These are phyloP conservation scores for Thelephora aurantiotincta DNA, from an alignment of 768 basidiomycete species.

Conservation along the genomic window DNA sequence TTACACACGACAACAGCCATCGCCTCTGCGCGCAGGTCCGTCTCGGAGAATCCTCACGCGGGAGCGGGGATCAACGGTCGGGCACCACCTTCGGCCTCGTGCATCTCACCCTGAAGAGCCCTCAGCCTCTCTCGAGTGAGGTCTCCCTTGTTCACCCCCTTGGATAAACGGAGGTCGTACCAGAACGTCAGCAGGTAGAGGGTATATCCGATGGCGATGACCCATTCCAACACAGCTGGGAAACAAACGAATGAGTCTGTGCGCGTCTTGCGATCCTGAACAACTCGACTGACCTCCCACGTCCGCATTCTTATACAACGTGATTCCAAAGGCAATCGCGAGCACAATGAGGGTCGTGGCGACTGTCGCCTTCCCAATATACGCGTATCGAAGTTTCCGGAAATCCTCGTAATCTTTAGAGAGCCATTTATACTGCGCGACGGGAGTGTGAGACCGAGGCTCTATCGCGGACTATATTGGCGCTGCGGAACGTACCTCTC, in stretches of 20 bases:
- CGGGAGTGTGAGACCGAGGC: background rate
- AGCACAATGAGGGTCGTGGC: constrained; percentile 41
- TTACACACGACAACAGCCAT: too few species aligned
- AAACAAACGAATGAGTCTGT: background rate
- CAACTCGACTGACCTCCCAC: constrained; percentile 30
- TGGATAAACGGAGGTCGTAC: constrained; percentile 53
- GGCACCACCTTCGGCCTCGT: too few species aligned
- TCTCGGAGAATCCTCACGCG: too few species aligned
- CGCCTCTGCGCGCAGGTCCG: too few species aligned
- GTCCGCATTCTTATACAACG: constrained; percentile 28
- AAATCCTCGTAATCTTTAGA: constrained; percentile 36
- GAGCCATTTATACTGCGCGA: constrained; percentile 46
- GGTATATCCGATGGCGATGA: constrained; percentile 56
- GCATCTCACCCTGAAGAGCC: background rate
- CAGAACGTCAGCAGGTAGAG: constrained; percentile 62
- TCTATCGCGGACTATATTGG: background rate
- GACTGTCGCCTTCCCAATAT: constrained; percentile 47
- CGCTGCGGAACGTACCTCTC: constrained; percentile 32
- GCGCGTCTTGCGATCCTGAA: background rate
- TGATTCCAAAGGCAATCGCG: constrained; percentile 47
- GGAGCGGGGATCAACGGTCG: too few species aligned
- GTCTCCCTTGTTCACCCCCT: constrained; percentile 35
- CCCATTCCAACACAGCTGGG: constrained; percentile 61
- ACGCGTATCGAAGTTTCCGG: constrained; percentile 34
- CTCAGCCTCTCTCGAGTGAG: constrained; percentile 20